These are phyloP conservation scores for Termitomyces sp. DNA, from an alignment of 768 basidiomycete species.

Conservation along the genomic window DNA sequence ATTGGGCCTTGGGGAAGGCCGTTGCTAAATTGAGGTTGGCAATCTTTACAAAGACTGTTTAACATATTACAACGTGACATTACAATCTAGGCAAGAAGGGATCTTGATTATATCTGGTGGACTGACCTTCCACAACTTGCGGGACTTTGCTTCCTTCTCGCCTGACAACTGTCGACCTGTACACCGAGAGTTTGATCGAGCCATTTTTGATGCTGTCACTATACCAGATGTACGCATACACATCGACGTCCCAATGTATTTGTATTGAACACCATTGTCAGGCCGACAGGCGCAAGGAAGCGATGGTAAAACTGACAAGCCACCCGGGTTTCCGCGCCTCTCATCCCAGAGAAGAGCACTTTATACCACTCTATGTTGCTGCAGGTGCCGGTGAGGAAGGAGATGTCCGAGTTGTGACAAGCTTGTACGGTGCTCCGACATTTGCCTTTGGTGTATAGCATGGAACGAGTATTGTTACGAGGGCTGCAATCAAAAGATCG, in stretches of 20 bases:
- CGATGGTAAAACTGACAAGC: slow-evolving; percentile 46
- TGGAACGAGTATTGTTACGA: not conserved
- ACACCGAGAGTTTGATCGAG: slow-evolving; percentile 54
- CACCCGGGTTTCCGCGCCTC: slow-evolving; percentile 61
- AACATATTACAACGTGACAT: not conserved
- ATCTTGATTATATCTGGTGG: slow-evolving; percentile 71
- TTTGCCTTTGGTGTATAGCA: slow-evolving; percentile 56
- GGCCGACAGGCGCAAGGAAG: slow-evolving; percentile 48
- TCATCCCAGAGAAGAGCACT: slow-evolving; percentile 79
- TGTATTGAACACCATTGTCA: slow-evolving; percentile 19
- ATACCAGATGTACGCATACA: slow-evolving; percentile 34
- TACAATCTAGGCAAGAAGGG: slow-evolving; percentile 48
- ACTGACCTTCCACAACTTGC: slow-evolving; percentile 61
- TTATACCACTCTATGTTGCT: slow-evolving; percentile 74
- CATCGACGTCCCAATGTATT: not conserved
- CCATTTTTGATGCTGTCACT: slow-evolving; percentile 51
- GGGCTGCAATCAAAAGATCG: not conserved
- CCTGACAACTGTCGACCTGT: slow-evolving; percentile 41
- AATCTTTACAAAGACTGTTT: not conserved
- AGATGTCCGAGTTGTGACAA: slow-evolving; percentile 41
- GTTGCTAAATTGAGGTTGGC: slow-evolving; percentile 52
- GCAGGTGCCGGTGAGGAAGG: slow-evolving; percentile 67
- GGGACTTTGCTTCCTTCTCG: slow-evolving; percentile 45
- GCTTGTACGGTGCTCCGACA: slow-evolving; percentile 56
- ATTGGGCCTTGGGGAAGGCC: slow-evolving; percentile 64